Evolutionary conservation across 257 asterid species (phyloP).

Genomic region (Capsicum rhomboideum): DNA sequence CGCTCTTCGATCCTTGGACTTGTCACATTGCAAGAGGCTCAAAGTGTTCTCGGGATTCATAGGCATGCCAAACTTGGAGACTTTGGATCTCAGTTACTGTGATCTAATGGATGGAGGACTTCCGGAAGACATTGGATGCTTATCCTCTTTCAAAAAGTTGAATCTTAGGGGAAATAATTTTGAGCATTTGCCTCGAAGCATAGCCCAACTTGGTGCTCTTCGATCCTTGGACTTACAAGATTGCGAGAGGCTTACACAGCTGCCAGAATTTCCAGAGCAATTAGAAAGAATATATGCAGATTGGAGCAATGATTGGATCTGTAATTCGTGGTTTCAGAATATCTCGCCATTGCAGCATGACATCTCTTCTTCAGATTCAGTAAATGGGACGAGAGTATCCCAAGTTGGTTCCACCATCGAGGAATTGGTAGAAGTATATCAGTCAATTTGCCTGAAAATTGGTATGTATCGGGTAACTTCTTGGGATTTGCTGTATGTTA

Average conservation of each 20-base stretch:
- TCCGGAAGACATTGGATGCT: background rate
- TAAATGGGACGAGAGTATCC: rapidly evolving
- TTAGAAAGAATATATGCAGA: background rate
- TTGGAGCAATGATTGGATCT: no score
- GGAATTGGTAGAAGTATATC: background rate
- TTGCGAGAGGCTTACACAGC: background rate
- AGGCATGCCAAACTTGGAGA: background rate
- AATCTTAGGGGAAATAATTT: rapidly evolving
- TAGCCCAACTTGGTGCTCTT: background rate
- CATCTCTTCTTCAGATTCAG: background rate
- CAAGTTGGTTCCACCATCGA: background rate
- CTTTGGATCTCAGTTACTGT: background rate
- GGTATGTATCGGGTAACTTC: background rate
- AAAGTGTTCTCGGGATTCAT: background rate
- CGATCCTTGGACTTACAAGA: background rate
- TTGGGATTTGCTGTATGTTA: background rate
- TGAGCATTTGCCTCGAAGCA: background rate
- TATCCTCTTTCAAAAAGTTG: background rate
- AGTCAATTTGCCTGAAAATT: background rate
- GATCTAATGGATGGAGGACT: background rate
- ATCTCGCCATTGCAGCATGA: background rate
- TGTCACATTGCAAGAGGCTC: background rate
- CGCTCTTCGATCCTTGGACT: background rate
- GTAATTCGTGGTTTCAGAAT: background rate
- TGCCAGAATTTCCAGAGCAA: background rate